Base-by-base conservation (phyloP, 768 basidiomycete genomes). In the Suillus spraguei region DNA sequence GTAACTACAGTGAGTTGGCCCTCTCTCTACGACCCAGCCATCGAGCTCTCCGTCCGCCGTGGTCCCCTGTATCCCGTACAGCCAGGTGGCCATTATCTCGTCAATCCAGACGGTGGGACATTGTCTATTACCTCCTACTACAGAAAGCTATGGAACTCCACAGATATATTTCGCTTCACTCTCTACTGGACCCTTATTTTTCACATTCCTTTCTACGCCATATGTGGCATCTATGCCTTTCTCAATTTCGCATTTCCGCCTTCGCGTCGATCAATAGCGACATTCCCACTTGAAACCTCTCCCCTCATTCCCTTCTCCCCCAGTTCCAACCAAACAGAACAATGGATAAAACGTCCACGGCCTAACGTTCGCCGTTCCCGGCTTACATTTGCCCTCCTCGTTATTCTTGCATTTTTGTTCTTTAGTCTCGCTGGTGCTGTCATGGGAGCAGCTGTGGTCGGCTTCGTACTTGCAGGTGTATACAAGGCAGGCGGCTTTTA, bases 181-280 rank as follows among this genome's bases (percentile, higher is more conserved):
- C 73, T 83, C 13, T 82, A 81, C 66, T 82, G 81, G 81, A 80
- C 79, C 1, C 61, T 82, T n/a, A 71, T 82, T 33, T 79, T 82
- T 66, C 77, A 82, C 68, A 71, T 72, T n/a, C 81, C 82, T 0
- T 69, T 78, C 47, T 82, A 77, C 62, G 63, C 77, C 36, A 41
- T 80, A 39, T 76, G 78, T 62, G 81, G 81, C 7, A 58, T 65
- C 2, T 82, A 80, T 59, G 80, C 81, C 1, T 81, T 80, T 65
- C 63, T 78, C 59, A 82, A 82, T 56, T 71, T 82, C 39, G 64
- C 75, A 4, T 78, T 79, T 62, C 78, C 79, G 2, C 77, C 81
- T 1, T 64, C 68, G 2, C 70, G 70, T 42, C 65, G 33, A 4
- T 63, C 59, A 4, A 58, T 14, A 24, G 49, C 60, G 22, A 53